Base-by-base conservation (phyloP, 257 asterid species). In the Mentha longifolia region DNA sequence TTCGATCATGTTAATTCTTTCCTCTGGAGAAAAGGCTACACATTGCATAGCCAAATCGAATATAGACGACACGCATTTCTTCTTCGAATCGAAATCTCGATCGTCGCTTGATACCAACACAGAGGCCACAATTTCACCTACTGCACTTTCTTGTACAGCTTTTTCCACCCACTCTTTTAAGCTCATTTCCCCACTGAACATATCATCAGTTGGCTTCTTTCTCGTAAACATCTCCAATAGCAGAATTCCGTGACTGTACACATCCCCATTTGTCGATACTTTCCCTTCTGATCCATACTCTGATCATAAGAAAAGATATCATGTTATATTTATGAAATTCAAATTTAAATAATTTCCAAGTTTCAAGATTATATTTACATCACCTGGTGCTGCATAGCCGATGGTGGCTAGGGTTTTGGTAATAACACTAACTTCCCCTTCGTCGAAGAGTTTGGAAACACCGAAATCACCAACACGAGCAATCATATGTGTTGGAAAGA, bases 321-420 rank as follows among this genome's bases (percentile, higher is more conserved):
- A 49, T 6, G 19, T 14, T n/a, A 49, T 9, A n/a, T n/a, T 14
- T 49, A n/a, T 6, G 14, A 5, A 15, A 49, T 49, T 49, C 55
- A 15, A 49, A 49, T 49, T 46, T n/a, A 9, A 42, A 14, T 0
- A 42, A 0, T 9, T 39, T 6, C 43, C 9, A 42, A 42, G 1
- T 9, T 19, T 6, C 4, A 67, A 31, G 0, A 2, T 20, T 11
- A 31, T 5, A 64, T 7, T 9, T 20, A 10, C 16, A 57, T 66
- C 50, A 79, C 80, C 76, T 79, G 78, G 80, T 42, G 84, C 84
- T 60, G 68, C 56, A 17, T 79, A 79, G 12, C 84, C 80, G 12
- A 79, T 61, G 0, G 80, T 75, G 0, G 78, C 84, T 31, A 79
- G 37, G 15, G 80, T 74, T 46, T 75, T 66, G 9, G 82, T 74